Evolutionary conservation across 139 green algal genomes (phyloP).

Genomic region (Coelastrella sp.): DNA sequence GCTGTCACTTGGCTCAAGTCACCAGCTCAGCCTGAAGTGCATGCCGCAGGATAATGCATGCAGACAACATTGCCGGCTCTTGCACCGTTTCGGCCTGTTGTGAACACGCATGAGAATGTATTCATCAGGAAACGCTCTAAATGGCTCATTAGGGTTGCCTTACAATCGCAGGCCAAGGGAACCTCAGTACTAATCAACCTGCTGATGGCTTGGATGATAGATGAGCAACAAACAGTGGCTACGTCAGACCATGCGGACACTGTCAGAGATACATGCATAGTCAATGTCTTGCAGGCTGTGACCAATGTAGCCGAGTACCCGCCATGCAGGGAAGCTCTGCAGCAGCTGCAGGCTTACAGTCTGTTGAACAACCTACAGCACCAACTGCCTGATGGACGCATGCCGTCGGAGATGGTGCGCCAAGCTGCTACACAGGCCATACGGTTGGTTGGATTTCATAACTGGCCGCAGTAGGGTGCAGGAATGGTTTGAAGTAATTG

Average conservation of each 20-base stretch:
- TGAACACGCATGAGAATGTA: too few species aligned
- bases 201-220: background rate
- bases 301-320: constrained; percentile 37
- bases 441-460: background rate
- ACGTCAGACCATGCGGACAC: background rate
- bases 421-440: background rate
- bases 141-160: background rate
- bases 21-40: background rate
- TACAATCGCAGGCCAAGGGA: background rate
- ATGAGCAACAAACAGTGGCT: background rate
- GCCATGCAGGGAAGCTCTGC: background rate
- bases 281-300: constrained; percentile 18
- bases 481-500: background rate
- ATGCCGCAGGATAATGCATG: background rate
- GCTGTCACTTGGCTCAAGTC: background rate
- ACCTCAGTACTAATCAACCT: background rate
- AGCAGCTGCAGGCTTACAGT: background rate
- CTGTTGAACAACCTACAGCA: background rate
- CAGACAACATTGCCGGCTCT: background rate
- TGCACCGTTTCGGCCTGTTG: background rate
- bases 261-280: background rate
- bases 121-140: too few species aligned
- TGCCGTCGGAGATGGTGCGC: background rate
- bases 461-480: background rate
- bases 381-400: background rate